Evolutionary conservation across 2,329 filamentous ascomycete genomes (phyloP).

Genomic region (Aurifilum marmelostoma): DNA sequence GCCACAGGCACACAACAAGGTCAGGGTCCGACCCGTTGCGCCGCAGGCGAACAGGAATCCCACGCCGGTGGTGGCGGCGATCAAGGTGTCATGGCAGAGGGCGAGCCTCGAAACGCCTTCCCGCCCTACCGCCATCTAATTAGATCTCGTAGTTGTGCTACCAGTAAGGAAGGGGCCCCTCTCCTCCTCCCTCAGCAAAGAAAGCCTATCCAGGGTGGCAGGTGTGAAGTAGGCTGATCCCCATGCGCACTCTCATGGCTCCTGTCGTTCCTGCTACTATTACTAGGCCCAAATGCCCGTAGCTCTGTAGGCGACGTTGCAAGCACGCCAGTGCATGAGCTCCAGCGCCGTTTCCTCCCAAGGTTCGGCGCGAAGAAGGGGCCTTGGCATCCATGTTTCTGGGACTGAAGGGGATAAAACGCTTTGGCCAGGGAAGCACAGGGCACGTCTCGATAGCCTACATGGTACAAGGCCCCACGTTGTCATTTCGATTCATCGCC

Average conservation of each 20-base stretch:
- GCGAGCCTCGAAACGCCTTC: background rate
- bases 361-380: background rate
- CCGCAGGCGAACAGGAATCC: background rate
- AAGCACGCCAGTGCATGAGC: background rate
- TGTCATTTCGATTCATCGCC: background rate
- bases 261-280: background rate
- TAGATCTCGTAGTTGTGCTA: background rate
- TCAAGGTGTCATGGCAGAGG: background rate
- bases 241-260: background rate
- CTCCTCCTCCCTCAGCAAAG: background rate
- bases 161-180: background rate
- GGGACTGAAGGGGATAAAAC: background rate
- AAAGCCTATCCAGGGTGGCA: background rate
- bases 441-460: background rate
- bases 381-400: background rate
- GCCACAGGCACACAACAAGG: background rate
- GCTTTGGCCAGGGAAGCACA: background rate
- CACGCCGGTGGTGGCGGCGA: background rate
- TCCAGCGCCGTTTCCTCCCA: slow-evolving; percentile 1
- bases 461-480: background rate
- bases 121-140: background rate
- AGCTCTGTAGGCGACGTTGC: background rate
- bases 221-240: background rate
- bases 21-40: background rate
- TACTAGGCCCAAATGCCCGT: background rate